phyloP scores from a whole-genome alignment of 176 grass and related monocot genomes.

The Carex pumila region DNA sequence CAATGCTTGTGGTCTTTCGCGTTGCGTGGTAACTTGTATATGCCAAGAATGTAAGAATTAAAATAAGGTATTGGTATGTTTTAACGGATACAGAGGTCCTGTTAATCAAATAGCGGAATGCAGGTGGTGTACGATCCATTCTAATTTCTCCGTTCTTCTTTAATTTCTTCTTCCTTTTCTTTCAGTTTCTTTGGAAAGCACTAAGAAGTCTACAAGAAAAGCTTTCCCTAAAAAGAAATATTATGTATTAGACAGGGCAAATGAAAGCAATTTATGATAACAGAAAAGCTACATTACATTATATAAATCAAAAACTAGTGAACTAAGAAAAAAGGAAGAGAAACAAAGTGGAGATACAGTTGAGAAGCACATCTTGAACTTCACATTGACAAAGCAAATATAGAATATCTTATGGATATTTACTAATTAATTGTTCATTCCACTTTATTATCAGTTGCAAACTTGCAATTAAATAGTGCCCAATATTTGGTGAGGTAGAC shows the following conservation, averaged over 20 bases:
- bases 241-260: neutral
- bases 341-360: neutral
- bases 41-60: slow-evolving; percentile 70
- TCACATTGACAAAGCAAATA: neutral
- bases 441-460: neutral
- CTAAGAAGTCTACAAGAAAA: neutral
- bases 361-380: neutral
- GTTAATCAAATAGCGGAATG: slow-evolving; percentile 9
- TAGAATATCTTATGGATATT: neutral
- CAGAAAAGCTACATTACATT: neutral
- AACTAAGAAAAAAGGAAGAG: neutral
- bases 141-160: neutral
- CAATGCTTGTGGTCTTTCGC: slow-evolving; percentile 68
- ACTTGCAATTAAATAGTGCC: neutral
- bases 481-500: neutral
- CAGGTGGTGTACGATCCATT: slow-evolving; percentile 11
- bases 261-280: neutral
- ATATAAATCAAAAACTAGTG: neutral
- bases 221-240: neutral
- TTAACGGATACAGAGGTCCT: neutral
- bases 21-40: slow-evolving; percentile 73
- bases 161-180: neutral
- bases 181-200: neutral
- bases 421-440: neutral
- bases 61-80: slow-evolving; percentile 46